A percentile compares a stretch with the other conserved stretches of the same genome.
phyloP scores from a whole-genome alignment of 2,329 filamentous ascomycete genomes.

The Botryosphaeria agaves region DNA sequence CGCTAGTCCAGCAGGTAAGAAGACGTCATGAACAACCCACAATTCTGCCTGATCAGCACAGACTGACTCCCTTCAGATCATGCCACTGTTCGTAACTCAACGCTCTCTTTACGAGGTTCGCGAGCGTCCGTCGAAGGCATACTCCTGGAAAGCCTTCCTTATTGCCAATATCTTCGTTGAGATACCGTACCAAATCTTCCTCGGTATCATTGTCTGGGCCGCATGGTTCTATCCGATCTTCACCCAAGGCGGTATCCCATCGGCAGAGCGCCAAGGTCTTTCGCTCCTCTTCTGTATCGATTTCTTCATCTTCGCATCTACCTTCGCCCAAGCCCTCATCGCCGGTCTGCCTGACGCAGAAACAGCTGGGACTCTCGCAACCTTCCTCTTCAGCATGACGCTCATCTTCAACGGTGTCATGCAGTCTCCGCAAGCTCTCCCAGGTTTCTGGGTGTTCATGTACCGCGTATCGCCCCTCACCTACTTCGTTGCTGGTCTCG shows the following conservation, averaged over 20 bases:
- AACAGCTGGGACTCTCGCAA: constrained; percentile 58
- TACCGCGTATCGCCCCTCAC: constrained; percentile 70
- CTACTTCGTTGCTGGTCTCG: constrained; percentile 58
- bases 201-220: constrained; percentile 60
- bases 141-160: constrained; percentile 76
- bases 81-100: constrained; percentile 75
- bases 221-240: constrained; percentile 82
- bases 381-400: constrained; percentile 54
- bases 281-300: constrained; percentile 62
- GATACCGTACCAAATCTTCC: constrained; percentile 66
- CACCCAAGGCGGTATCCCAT: constrained; percentile 41
- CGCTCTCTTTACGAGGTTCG: constrained; percentile 70
- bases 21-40: too few relatives aligned
- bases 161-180: constrained; percentile 70
- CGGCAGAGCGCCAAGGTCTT: constrained; percentile 52
- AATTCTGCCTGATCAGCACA: too few relatives aligned
- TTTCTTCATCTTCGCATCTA: constrained; percentile 67
- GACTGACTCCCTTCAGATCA: too few relatives aligned
- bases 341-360: constrained; percentile 60
- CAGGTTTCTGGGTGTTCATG: constrained; percentile 70
- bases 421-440: constrained; percentile 41
- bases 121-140: constrained; percentile 69
- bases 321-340: constrained; percentile 65
- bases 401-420: constrained; percentile 59
- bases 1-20: constrained; percentile 63